These are phyloP conservation scores for Hyaloscypha finlandica DNA, from an alignment of 495 filamentous ascomycete species.

Conservation along the genomic window DNA sequence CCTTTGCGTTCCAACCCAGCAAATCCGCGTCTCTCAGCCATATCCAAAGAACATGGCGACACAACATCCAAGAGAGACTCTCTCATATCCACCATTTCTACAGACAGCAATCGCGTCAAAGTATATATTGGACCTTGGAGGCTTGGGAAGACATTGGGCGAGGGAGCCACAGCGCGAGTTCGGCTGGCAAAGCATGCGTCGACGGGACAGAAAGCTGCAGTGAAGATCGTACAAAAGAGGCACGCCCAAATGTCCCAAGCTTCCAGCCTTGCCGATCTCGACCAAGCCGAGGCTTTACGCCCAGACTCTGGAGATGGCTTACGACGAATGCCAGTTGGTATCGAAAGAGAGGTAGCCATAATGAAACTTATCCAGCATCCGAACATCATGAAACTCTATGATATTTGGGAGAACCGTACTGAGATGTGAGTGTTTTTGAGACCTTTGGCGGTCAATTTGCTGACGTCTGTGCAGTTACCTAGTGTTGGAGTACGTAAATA, in stretches of 20 bases:
- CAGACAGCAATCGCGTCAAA: constrained; percentile 65
- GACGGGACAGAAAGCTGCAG: constrained; percentile 76
- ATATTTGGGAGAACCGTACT: constrained; percentile 94
- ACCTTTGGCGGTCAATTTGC: not conserved
- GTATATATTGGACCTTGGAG: constrained; percentile 87
- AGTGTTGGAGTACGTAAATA: constrained; percentile 92
- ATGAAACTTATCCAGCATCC: constrained; percentile 95
- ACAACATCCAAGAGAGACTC: constrained; percentile 66
- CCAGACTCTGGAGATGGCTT: constrained; percentile 52
- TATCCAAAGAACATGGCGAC: constrained; percentile 50
- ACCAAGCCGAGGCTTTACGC: constrained; percentile 46
- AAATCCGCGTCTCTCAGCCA: constrained; percentile 55
- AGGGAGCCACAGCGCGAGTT: constrained; percentile 82
- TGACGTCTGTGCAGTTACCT: constrained; percentile 67
- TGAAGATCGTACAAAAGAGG: constrained; percentile 90
- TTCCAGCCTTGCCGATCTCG: constrained; percentile 74
- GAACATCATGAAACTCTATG: constrained; percentile 86
- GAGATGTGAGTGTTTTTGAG: constrained; percentile 72
- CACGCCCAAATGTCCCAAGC: constrained; percentile 69
- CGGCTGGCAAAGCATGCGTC: constrained; percentile 74
- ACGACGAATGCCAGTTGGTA: constrained; percentile 75
- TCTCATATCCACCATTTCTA: constrained; percentile 62
- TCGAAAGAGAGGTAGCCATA: constrained; percentile 85
- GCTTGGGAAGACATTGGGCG: constrained; percentile 81
- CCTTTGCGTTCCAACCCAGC: constrained; percentile 29